Percentiles rank a stretch among this genome's conserved stretches.
Conservation (phyloP, 768 basidiomycete genomes). For the Naematelia encephala region DNA sequence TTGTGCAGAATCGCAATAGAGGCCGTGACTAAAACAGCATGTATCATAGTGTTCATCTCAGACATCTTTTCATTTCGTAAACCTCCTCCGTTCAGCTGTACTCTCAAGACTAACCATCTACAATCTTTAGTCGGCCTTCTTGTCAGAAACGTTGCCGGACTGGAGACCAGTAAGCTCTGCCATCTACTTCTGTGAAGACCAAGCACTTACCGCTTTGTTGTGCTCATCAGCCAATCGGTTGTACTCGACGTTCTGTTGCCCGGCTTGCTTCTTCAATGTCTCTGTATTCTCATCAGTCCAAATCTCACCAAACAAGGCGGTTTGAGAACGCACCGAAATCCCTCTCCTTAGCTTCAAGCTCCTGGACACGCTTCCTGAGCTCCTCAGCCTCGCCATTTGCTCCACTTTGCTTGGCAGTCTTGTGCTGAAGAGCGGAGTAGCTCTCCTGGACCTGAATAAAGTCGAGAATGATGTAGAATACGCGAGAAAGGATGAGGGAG, state of each 20-base stretch:
- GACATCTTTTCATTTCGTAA: background rate
- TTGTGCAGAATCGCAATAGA: no score
- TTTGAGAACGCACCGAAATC: constrained; percentile 63
- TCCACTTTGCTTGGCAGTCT: constrained; percentile 39
- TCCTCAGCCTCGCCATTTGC: constrained; percentile 50
- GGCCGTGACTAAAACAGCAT: background rate
- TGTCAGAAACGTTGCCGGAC: constrained; percentile 62
- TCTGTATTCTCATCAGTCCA: constrained; percentile 54
- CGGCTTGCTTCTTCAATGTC: constrained; percentile 75
- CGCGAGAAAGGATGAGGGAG: constrained; percentile 86
- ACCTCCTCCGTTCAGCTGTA: background rate
- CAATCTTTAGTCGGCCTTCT: constrained; percentile 60
- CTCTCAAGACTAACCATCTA: background rate
- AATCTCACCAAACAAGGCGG: background rate
- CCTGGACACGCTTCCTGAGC: constrained; percentile 60
- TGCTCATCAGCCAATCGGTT: constrained; percentile 75
- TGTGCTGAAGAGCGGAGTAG: constrained; percentile 71
- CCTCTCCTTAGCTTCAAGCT: constrained; percentile 65
- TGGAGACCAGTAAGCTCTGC: constrained; percentile 9
- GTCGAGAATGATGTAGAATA: constrained; percentile 87
- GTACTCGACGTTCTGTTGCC: constrained; percentile 73
- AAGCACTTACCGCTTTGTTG: constrained; percentile 58
- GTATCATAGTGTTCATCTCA: background rate
- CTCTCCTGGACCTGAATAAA: constrained; percentile 86
- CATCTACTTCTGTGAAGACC: background rate